Evolutionary conservation across 2,329 filamentous ascomycete species (phyloP).

Genomic region (Pestalotiopsis sp.): DNA sequence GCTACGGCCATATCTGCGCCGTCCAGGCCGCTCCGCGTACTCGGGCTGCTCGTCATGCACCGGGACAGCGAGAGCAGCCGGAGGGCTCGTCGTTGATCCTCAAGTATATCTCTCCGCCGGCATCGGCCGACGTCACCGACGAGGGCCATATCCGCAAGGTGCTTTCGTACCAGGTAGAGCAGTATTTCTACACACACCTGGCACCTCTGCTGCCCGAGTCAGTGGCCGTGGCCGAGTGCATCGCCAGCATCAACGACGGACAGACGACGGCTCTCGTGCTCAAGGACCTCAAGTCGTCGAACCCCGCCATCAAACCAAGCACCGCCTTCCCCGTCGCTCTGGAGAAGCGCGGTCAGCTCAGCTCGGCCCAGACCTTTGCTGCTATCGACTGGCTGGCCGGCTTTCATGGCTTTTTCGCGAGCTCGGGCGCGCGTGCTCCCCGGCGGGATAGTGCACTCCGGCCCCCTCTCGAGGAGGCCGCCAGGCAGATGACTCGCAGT

Average conservation of each 20-base stretch:
- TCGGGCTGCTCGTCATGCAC: too few species aligned
- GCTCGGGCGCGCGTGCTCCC: conserved; percentile 22
- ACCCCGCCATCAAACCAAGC: conserved; percentile 36
- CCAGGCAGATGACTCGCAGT: conserved; percentile 25
- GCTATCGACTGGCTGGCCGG: conserved; percentile 62
- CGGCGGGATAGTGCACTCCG: conserved; percentile 35
- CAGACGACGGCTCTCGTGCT: conserved; percentile 22
- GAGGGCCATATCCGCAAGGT: conserved; percentile 67
- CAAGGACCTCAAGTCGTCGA: conserved; percentile 20
- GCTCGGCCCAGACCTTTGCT: conserved; percentile 45
- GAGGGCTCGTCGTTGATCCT: conserved; percentile 45
- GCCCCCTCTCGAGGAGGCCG: conserved; percentile 56
- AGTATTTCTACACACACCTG: conserved; percentile 62
- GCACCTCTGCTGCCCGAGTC: conserved; percentile 47
- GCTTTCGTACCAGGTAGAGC: conserved; percentile 66
- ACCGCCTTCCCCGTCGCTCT: conserved; percentile 54
- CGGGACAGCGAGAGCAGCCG: conserved; percentile 13
- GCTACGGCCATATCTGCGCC: conserved; percentile 57
- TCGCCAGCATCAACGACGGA: conserved; percentile 31
- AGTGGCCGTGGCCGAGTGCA: conserved; percentile 47
- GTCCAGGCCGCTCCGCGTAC: conserved; percentile 39
- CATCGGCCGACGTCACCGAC: conserved; percentile 33
- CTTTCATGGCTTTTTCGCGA: conserved; percentile 60
- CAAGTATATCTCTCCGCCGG: conserved; percentile 60
- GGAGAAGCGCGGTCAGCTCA: conserved; percentile 51